Conservation (phyloP, 2,329 filamentous ascomycete species). For the Paraconiothyrium brasiliense region DNA sequence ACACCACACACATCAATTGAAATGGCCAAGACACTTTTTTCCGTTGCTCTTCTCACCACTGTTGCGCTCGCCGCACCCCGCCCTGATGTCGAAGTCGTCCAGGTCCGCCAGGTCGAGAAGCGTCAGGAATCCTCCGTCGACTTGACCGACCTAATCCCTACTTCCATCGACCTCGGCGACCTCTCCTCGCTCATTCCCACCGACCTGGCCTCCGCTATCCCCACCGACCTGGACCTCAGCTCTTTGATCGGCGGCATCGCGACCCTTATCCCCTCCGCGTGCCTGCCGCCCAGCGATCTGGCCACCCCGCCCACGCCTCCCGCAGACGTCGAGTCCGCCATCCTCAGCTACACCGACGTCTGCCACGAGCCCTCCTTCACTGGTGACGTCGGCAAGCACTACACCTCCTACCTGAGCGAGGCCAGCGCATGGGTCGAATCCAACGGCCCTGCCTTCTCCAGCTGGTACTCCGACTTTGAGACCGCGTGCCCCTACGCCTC, state of each 20-base stretch:
- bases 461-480: conserved; percentile 10
- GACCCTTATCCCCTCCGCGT: conserved; percentile 9
- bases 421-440: conserved; percentile 8
- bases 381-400: conserved; percentile 11
- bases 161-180: conserved; percentile 1
- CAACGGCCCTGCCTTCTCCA: conserved; percentile 8
- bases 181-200: conserved; percentile 2
- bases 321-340: conserved; percentile 12
- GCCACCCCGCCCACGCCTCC: conserved; percentile 8
- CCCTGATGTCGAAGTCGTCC: conserved; percentile 16
- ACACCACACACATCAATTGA: conserved; percentile 4
- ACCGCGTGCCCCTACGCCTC: conserved; percentile 16
- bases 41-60: conserved; percentile 12
- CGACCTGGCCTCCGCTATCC: not conserved
- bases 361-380: conserved; percentile 17
- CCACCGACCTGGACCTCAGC: conserved; percentile 2
- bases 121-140: conserved; percentile 14
- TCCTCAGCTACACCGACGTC: conserved; percentile 11
- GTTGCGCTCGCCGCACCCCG: conserved; percentile 16
- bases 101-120: conserved; percentile 16
- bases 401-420: conserved; percentile 16
- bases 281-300: conserved; percentile 6
- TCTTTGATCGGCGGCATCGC: conserved; percentile 3
- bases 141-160: not conserved
- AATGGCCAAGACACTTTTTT: conserved; percentile 9